These are phyloP conservation scores for Calonectria naviculata DNA, from an alignment of 2,329 filamentous ascomycete species.

Conservation along the genomic window DNA sequence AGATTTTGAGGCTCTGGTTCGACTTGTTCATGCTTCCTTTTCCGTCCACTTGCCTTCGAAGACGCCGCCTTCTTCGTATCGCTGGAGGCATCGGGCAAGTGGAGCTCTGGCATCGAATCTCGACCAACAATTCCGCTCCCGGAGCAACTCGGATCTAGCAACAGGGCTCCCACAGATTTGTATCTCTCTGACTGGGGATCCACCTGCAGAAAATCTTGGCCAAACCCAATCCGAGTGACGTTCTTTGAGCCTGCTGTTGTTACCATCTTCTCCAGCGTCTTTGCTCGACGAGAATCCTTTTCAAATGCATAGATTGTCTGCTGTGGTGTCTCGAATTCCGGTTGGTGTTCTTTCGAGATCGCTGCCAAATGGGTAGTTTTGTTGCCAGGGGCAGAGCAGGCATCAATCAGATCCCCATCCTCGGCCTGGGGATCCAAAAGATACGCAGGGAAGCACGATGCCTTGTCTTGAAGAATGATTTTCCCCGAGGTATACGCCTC, in stretches of 20 bases:
- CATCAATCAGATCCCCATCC: conserved; percentile 87
- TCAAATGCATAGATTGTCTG: conserved; percentile 80
- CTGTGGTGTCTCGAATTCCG: conserved; percentile 46
- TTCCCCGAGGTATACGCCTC: conserved; percentile 79
- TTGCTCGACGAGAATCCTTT: conserved; percentile 76
- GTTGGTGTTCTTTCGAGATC: conserved; percentile 65
- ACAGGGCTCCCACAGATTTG: conserved; percentile 78
- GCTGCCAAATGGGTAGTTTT: conserved; percentile 96
- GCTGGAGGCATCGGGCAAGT: conserved; percentile 60
- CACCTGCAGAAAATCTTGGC: conserved; percentile 84
- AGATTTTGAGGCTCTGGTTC: conserved; percentile 47
- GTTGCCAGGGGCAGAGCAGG: conserved; percentile 94
- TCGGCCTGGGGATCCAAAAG: conserved; percentile 76
- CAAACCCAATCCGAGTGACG: conserved; percentile 75
- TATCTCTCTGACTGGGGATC: conserved; percentile 73
- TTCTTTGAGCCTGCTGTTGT: conserved; percentile 76
- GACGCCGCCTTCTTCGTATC: conserved; percentile 26
- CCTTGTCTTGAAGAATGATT: conserved; percentile 95
- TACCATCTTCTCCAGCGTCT: conserved; percentile 88
- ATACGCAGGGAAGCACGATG: conserved; percentile 95
- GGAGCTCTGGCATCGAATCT: conserved; percentile 78
- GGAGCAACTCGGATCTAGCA: conserved; percentile 95
- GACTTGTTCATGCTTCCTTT: conserved; percentile 58
- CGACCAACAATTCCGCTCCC: conserved; percentile 94
- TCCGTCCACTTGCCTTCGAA: conserved; percentile 47